Evolutionary conservation across 441 rosid genomes (phyloP), one percentile per base, ranked within the genome.

Genomic region (Sinapis alba): DNA sequence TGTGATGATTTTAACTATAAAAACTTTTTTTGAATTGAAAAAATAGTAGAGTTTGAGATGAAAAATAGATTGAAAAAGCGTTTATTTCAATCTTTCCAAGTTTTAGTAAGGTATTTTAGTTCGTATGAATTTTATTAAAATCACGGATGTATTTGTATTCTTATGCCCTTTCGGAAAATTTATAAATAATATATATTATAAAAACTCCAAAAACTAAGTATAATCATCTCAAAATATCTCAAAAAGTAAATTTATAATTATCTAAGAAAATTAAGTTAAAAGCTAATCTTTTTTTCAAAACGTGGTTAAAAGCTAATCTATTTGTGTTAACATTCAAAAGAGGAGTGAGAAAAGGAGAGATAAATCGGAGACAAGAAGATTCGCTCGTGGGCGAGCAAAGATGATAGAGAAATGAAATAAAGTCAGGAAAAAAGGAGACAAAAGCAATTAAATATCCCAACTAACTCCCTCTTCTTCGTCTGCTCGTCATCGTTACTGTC

Each of bases 371-470:
- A 78, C 81, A 78, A 73, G 45, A 78, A 73, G 78, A 78, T 78
- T 78, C 78, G 74, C 78, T 78, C 81, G 81, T 78, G 81, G 78
- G 74, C 58, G 21, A 66, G 74, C 34, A 54, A 26, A 68, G 51
- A 60, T 72, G 62, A 78, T 68, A 73, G 73, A 53, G 45, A 78
- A 73, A 73, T 56, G 62, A 73, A 66, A 78, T 73, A 78, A 78
- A 72, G 80, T 16, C 65, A 60, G 27, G 64, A 12, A 71, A 71
- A 71, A 69, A 71, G 76, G 67, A 68, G 81, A 72, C 81, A 78
- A 27, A 41, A 7, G 74, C 78, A 68, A 62, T 72, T 72, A 73
- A 78, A 67, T 62, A 78, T 62, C 54, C 65, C 78, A 78, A 78
- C 74, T 43, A 73, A 73, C 72, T 65, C 47, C 67, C 72, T 50